Evolutionary conservation across 2,329 filamentous ascomycete species (phyloP), one percentile per base, ranked within the genome.

Genomic region (Triangularia verruculosa): DNA sequence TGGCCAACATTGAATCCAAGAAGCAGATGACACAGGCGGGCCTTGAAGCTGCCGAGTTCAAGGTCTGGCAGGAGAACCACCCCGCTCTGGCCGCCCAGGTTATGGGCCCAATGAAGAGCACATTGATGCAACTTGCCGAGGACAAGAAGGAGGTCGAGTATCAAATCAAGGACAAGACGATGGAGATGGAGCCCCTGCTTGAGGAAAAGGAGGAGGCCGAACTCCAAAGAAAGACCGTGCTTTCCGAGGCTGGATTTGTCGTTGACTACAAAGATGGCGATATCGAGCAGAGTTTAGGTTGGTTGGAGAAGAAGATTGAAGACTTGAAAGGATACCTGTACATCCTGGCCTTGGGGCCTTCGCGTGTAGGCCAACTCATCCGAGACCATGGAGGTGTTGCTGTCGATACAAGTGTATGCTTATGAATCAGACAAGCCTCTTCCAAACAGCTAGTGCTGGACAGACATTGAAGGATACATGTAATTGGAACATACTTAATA

Each of bases 61-160:
- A 43, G 15, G 56, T 43, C 20, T 58, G 56, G 56, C 56, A 43
- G 5, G 56, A 32, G 8, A 58, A 58, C 22, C 39, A 58, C 56
- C 56, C 32, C 20, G 15, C 15, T 20, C 39, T 58, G 9, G 30
- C 56, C 3, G n/a, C 34, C 7, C 30, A 58, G 13, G 56, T 32
- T 12, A 3, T 47, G 39, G 39, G 39, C 4, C 30, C 56, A 1
- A 43, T 58, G 17, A 39, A n/a, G 22, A 11, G 24, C 30, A 25
- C 22, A 6, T 15, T 54, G 13, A 6, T 13, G 11, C 52, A 54
- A 24, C 52, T 54, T 2, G 52, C 52, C 5, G 25, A 28, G 52
- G 52, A 54, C 9, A 58, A 27, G 20, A 58, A 25, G 30, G 28
- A 58, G 20, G 47, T 20, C 20, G 39, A 47, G 39, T 47, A 47